Evolutionary conservation across 495 filamentous ascomycete species (phyloP), one percentile per base, ranked within the genome.

Genomic region (Clohesyomyces aquaticus): DNA sequence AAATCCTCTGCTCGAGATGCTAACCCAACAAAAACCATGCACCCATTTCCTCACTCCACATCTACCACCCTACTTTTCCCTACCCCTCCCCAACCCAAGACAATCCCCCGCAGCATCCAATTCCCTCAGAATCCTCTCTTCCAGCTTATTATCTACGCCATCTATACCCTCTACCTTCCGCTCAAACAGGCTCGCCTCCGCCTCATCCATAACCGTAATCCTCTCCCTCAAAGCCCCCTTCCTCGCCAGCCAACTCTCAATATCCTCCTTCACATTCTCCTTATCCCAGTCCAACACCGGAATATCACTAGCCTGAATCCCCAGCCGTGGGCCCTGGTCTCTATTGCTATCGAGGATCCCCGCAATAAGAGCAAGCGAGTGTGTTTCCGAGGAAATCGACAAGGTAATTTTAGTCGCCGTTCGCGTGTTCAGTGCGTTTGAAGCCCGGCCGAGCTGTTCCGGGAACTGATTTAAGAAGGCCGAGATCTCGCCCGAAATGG

Each of bases 391-490:
- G 27, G 87, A 83, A 67, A 89, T 84, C 51, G 84, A 78, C 0
- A 93, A 81, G 26, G 86, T 87, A 56, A 96, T 83, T 4, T 86
- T 80, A 38, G 84, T 81, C 3, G 83, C 77, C 12, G 85, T 84
- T 3, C 87, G 81, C 12, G 41, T 29, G 28, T 54, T 65, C 0
- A 69, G 54, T 12, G 61, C 41, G 28, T 64, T 64, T 28, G 61
- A 61, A 35, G 67, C 63, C 46, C 67, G 67, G 21, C 70, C 71
- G 10, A 97, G 82, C 38, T 95, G 85, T 38, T 83, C 81, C 23
- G 88, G 86, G 70, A 94, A 96, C 69, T 89, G 87, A 68, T 91
- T 93, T 18, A 98, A 83, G 74, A 96, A 95, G 48, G 85, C 84
- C 1, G 88, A 83, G 22, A 97, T 85, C 67, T 98, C 95, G 0